A percentile compares a stretch with the other conserved stretches of the same genome.
phyloP scores from a whole-genome alignment of 768 basidiomycete genomes.

The Mycena filopes region DNA sequence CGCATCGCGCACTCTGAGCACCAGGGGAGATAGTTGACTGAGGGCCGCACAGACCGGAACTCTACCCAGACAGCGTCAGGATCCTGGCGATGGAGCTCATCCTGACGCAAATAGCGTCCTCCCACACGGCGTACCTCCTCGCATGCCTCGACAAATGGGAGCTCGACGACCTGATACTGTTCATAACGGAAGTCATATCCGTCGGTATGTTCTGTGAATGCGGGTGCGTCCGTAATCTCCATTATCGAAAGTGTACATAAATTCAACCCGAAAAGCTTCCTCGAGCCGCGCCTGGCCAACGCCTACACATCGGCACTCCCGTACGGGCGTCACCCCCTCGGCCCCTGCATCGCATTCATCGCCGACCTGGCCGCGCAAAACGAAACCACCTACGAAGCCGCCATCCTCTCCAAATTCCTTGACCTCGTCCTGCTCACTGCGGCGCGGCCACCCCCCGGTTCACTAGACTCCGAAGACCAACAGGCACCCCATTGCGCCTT shows the following conservation, averaged over 20 bases:
- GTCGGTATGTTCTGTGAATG: constrained; percentile 10
- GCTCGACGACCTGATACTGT: constrained; percentile 21
- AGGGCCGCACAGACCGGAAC: constrained; percentile 23
- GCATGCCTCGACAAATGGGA: constrained; percentile 16
- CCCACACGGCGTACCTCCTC: constrained; percentile 23
- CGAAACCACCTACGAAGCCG: constrained; percentile 19
- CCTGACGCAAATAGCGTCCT: constrained; percentile 32
- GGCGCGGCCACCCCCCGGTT: background rate
- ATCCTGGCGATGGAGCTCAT: constrained; percentile 34
- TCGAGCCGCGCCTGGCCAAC: constrained; percentile 7
- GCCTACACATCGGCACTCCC: constrained; percentile 15
- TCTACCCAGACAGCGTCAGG: constrained; percentile 34
- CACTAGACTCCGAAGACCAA: background rate
- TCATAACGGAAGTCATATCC: constrained; percentile 15
- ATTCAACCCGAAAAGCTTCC: constrained; percentile 1
- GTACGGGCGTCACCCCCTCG: background rate
- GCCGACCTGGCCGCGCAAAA: constrained; percentile 13
- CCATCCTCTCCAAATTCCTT: constrained; percentile 14
- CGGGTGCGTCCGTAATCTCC: constrained; percentile 8
- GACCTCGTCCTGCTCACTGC: constrained; percentile 22
- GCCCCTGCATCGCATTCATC: constrained; percentile 14
- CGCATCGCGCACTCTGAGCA: background rate
- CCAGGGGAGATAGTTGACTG: background rate
- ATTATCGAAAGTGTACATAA: background rate
- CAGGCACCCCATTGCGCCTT: background rate